Evolutionary conservation across 768 basidiomycete species (phyloP).

Genomic region (Leccinum uliginosum): DNA sequence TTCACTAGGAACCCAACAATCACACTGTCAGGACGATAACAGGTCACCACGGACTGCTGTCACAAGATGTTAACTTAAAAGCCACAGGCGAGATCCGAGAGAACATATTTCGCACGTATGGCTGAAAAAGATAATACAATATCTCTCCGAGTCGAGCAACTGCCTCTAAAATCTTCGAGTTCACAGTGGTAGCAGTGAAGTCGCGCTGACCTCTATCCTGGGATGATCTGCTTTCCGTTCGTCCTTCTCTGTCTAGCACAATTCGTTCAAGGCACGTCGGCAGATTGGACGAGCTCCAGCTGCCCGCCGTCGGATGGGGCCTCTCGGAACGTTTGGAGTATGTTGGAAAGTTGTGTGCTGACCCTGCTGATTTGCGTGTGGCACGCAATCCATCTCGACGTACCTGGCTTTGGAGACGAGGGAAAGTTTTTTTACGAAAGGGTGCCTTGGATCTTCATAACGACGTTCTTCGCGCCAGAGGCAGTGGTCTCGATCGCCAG

Average conservation of each 20-base stretch:
- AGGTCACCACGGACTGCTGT: not conserved
- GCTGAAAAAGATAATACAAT: not conserved
- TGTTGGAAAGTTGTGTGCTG: not conserved
- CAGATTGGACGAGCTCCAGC: not conserved
- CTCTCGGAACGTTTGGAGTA: not conserved
- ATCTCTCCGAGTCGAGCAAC: not conserved
- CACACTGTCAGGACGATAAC: not conserved
- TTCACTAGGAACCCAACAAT: not conserved
- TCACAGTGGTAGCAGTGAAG: not conserved
- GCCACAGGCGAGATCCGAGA: not conserved
- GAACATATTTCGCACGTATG: not conserved
- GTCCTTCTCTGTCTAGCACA: not conserved
- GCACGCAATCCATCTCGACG: not conserved
- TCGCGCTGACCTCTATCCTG: not conserved
- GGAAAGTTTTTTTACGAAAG: not conserved
- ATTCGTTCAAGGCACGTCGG: not conserved
- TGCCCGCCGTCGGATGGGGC: not conserved
- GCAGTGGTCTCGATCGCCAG: not conserved
- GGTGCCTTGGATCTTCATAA: not conserved
- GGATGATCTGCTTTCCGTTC: not conserved
- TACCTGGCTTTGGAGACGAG: not conserved
- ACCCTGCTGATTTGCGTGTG: constrained; percentile 1
- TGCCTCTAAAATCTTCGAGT: not conserved
- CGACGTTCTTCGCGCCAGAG: not conserved
- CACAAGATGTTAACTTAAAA: not conserved